Conservation (phyloP, 2,329 filamentous ascomycete species). For the Pseudocercospora macadamiae region DNA sequence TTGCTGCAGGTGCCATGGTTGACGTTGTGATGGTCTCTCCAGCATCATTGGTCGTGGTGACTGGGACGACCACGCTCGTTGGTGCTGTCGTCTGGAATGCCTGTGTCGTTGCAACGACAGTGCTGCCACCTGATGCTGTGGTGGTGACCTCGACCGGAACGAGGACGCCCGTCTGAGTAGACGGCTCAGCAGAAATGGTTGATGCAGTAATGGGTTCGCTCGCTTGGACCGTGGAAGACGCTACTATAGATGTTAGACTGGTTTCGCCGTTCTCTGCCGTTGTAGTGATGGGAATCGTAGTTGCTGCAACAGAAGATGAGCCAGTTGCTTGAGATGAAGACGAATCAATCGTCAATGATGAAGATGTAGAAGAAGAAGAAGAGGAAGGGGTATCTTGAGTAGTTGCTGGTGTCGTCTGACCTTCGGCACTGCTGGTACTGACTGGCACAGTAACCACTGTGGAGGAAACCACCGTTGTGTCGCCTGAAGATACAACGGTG, state of each 20-base stretch:
- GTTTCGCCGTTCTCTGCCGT: constrained; percentile 30
- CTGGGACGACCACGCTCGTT: constrained; percentile 34
- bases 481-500: constrained; percentile 13
- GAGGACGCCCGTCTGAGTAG: constrained; percentile 40
- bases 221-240: constrained; percentile 25
- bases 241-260: constrained; percentile 25
- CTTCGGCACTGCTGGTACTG: constrained; percentile 21
- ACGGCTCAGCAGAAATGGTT: constrained; percentile 23
- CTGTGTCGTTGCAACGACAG: constrained; percentile 41
- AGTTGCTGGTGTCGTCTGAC: constrained; percentile 21
- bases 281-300: constrained; percentile 32
- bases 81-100: constrained; percentile 40
- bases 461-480: constrained; percentile 17
- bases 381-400: constrained; percentile 5
- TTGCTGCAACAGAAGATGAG: constrained; percentile 27
- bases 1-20: constrained; percentile 43
- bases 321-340: constrained; percentile 23
- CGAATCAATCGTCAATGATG: constrained; percentile 1
- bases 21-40: constrained; percentile 39
- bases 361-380: constrained; percentile 8
- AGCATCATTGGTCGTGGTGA: constrained; percentile 37
- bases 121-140: constrained; percentile 42
- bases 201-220: constrained; percentile 23
- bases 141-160: constrained; percentile 45
- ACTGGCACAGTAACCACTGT: constrained; percentile 20